These are phyloP conservation scores for Ganoderma lucidum DNA, from an alignment of 1,284 basidiomycete genomes.

Conservation along the genomic window DNA sequence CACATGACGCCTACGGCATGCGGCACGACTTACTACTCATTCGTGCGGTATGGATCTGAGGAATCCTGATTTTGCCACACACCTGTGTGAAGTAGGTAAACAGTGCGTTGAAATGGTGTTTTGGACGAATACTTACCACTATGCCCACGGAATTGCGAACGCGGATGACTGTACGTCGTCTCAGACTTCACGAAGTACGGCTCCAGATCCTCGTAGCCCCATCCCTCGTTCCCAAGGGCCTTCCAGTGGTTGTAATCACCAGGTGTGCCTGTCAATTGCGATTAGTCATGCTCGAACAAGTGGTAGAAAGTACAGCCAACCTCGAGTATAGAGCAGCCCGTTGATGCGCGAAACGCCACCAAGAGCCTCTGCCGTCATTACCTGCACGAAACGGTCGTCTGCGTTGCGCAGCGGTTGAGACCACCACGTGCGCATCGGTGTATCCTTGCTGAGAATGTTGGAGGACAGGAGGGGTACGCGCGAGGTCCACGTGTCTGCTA, in stretches of 20 bases:
- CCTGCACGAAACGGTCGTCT: constrained; percentile 36
- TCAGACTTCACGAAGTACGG: constrained; percentile 49
- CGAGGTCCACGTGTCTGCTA: constrained; percentile 44
- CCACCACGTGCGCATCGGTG: constrained; percentile 36
- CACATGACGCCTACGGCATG: background rate
- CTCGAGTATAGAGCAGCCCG: constrained; percentile 48
- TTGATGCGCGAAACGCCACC: constrained; percentile 56
- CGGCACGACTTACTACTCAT: background rate
- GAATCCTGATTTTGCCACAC: constrained; percentile 23
- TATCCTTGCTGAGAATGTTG: constrained; percentile 29
- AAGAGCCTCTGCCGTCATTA: constrained; percentile 48
- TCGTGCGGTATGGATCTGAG: constrained; percentile 12
- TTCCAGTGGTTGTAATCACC: constrained; percentile 51
- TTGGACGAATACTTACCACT: constrained; percentile 26
- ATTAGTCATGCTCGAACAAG: background rate
- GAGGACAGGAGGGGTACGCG: constrained; percentile 46
- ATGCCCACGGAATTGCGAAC: constrained; percentile 20
- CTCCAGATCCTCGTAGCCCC: constrained; percentile 47
- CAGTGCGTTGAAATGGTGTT: background rate
- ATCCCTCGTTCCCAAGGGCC: constrained; percentile 43
- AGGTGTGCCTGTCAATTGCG: constrained; percentile 30
- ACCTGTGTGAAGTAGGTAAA: constrained; percentile 8
- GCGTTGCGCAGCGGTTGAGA: constrained; percentile 32
- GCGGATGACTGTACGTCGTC: constrained; percentile 23
- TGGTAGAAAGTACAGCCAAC: constrained; percentile 2